Base-by-base conservation (phyloP, 441 rosid species). In the Omphalea diandra region DNA sequence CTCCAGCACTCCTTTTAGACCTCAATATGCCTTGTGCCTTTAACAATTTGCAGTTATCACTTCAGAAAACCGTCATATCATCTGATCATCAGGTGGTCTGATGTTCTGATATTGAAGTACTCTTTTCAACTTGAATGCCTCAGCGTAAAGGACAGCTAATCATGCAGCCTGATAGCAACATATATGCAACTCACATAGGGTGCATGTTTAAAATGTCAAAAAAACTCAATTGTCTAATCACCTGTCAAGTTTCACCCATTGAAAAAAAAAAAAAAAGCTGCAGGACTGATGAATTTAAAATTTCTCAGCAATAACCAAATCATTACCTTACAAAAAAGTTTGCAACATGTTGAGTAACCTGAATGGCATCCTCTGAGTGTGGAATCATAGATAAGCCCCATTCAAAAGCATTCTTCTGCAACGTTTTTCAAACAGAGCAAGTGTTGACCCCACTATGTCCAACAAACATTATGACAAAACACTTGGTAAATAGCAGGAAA, bases 371-470 rank as follows among this genome's bases (percentile, higher is more conserved):
- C 49, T 90, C 94, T 2, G 98, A 84, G 83, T 90, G 98, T 32
- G 98, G 98, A 74, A 94, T 91, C 80, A 62, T 81, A 6, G 88
- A 77, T 73, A 69, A 75, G 62, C 95, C 94, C 97, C 97, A 94
- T 77, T 94, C 97, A 49, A 94, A 94, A 74, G 98, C 93, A 76
- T 94, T 91, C 86, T 94, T 91, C 97, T 94, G 90, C 84, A 75
- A 59, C 31, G 35, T 36, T 46, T 36, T 68, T n/a, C 31, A 26
- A 35, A 49, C 18, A 33, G 58, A 44, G n/a, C 11, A 38, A 46
- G 27, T 8, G 1, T 11, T n/a, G 5, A 63, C n/a, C 35, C 17
- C 62, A 41, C 17, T 31, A 63, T 7, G 41, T 52, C 27, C 14
- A 41, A 29, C 29, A 27, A 38, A 47, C 24, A 38, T 29, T 7